Base-by-base conservation (phyloP, 2,329 filamentous ascomycete genomes). In the Clonostachys chloroleuca region DNA sequence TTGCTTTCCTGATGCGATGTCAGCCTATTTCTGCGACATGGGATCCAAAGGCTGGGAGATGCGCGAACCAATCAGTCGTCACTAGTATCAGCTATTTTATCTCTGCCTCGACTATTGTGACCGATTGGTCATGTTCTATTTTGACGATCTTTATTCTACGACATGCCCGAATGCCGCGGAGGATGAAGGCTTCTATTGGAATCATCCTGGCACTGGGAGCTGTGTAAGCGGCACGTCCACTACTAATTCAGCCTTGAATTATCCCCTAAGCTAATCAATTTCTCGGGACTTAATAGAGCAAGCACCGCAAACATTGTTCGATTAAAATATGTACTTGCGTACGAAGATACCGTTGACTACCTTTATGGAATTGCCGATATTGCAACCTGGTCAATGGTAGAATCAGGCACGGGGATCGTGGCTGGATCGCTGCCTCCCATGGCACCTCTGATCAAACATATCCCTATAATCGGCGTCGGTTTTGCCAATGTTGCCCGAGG, bases 21-120 rank as follows among this genome's bases (percentile, higher is more conserved):
- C 52, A 56, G 13, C 59, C 59, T 0, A 46, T 59, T 17, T 49
- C 59, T 34, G 46, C 56, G 8, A 54, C 57, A 0, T 61, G 58
- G 59, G 50, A 54, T 3, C 51, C 52, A 24, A 39, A 44, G 1
- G 44, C 48, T 1, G 59, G 55, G 1, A 43, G 34, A 12, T 62
- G 56, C 24, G 50, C 24, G 9, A 30, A 30, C 24, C 24, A 30
- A 30, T 30, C 24, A 9, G 24, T 30, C 24, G 24, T 30, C 24
- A 30, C 24, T 10, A 30, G 24, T 10, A 30, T 30, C 24, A 30
- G 24, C 10, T 30, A 30, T 30, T 30, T 30, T 10, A 30, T 30
- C 24, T 30, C 24, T 30, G 24, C 24, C 24, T 30, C 24, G 24
- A 30, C 24, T 10, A 30, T 30, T 10, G 24, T 30, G 9, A 30